Evolutionary conservation across 2,329 filamentous ascomycete genomes (phyloP), one percentile per base, ranked within the genome.

Genomic region (Catunica adiposa): DNA sequence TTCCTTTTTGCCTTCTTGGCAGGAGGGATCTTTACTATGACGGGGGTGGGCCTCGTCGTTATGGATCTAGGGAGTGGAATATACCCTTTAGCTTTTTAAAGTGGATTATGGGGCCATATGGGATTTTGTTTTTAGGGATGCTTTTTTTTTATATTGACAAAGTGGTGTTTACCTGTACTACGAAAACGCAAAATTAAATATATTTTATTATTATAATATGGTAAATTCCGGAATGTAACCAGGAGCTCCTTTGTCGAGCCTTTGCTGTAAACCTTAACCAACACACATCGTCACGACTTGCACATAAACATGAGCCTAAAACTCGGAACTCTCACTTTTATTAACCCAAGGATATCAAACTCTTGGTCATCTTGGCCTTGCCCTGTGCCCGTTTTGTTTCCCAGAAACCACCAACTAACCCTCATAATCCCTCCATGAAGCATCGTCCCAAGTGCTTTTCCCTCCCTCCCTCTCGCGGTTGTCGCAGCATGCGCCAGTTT

Each of bases 351-450:
- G n/a, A n/a, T n/a, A 25, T 48, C 44, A 48, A 48, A 48, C 44
- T 48, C 44, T 48, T 48, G 44, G 44, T 15, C 15, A 9, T 48
- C 31, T 53, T 53, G 51, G 51, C 51, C 50, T 37, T 53, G 51
- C 34, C 34, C 51, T 40, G 51, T 53, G 51, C 51, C 31, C 51
- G 51, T 40, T 40, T 53, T 29, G 51, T 53, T 53, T 53, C 38
- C 20, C 29, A 29, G 3, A 38, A 3, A 53, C 34, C 53, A n/a
- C 15, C 1, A 17, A n/a, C 15, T 1, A 17, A 29, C 22, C 22
- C 22, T 48, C 9, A 26, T 48, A 8, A 44, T 22, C 40, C n/a
- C n/a, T n/a, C n/a, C n/a, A n/a, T n/a, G n/a, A n/a, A 17, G 5
- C 3, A 48, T 48, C 11, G 2, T 48, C 44, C 22, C 22, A 25